A percentile compares a stretch with the other conserved stretches of the same genome.
Evolutionary conservation across 768 basidiomycete genomes (phyloP).

Genomic region (Xerocomus potaroensis): DNA sequence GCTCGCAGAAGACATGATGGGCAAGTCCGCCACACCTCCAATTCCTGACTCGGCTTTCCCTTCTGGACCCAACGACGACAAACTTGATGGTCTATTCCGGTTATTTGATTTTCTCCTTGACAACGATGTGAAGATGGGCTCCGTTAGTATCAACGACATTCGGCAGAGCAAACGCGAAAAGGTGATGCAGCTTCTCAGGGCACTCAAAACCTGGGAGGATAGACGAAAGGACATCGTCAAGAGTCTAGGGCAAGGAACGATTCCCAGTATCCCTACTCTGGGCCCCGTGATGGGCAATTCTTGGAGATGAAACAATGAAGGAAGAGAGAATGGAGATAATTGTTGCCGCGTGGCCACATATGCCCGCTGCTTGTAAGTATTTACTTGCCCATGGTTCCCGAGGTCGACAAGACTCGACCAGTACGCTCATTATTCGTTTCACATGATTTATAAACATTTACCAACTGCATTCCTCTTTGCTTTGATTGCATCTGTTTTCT

Average conservation of each 20-base stretch:
- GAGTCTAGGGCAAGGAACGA: conserved; percentile 43
- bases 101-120: conserved; percentile 92
- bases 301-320: conserved; percentile 2
- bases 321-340: background rate
- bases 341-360: background rate
- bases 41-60: conserved; percentile 82
- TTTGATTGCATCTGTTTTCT: background rate
- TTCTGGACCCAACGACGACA: conserved; percentile 61
- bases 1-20: conserved; percentile 77
- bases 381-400: conserved; percentile 3
- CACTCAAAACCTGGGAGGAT: conserved; percentile 78
- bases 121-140: conserved; percentile 87
- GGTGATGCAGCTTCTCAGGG: conserved; percentile 72
- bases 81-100: conserved; percentile 80
- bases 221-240: conserved; percentile 54
- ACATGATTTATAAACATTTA: conserved; percentile 4
- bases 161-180: conserved; percentile 78
- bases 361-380: background rate
- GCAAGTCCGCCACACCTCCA: conserved; percentile 58
- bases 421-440: conserved; percentile 18
- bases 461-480: conserved; percentile 1
- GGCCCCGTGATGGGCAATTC: conserved; percentile 1
- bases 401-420: conserved; percentile 12
- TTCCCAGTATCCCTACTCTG: conserved; percentile 12
- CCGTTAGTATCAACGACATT: conserved; percentile 92